Base-by-base conservation (phyloP, 73 alveolate genomes). In the Paramecium sexaurelia region DNA sequence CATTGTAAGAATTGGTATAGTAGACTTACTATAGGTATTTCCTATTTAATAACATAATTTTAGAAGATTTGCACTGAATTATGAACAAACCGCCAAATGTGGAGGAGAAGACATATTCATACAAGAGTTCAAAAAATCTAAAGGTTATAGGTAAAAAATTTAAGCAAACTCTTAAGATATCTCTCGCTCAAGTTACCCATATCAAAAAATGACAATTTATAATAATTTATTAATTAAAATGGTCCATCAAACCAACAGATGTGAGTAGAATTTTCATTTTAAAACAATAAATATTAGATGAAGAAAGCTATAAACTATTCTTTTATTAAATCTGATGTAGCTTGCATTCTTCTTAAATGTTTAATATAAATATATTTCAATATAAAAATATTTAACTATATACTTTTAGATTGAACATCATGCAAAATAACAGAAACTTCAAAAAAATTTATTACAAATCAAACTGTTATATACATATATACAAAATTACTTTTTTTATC, bases 61-160 rank as follows among this genome's bases (percentile, higher is more conserved):
- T 66, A 66, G 83, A 8, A 27, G 87, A 73, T 73, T 35, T 73
- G 87, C 87, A 35, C 56, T 73, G 66, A 73, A 73, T 73, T 73
- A 29, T 73, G 87, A 73, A 29, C 20, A 37, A 20, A 73, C 87
- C 13, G 87, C 87, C 19, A 73, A 37, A 73, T 20, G 32, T 32
- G 87, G 56, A 20, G 55, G 66, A 9, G 32, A 35, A 29, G 61
- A 33, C 20, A n/a, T 13, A 1, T 73, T 73, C 57, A 35, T 73
- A 6, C 11, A 27, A 17, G 57, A 32, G 5, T 73, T 73, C 87
- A 35, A 73, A 17, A 73, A 35, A 24, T 33, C 55, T 3, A 37
- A 32, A 35, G 87, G 57, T 9, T 73, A 73, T 41, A 73, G 39
- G 87, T 73, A 73, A 29, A 8, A 15, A 10, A 66, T 29, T 29